phyloP scores from a whole-genome alignment of 1,284 basidiomycete species.

The Stygiomarasmius scandens region DNA sequence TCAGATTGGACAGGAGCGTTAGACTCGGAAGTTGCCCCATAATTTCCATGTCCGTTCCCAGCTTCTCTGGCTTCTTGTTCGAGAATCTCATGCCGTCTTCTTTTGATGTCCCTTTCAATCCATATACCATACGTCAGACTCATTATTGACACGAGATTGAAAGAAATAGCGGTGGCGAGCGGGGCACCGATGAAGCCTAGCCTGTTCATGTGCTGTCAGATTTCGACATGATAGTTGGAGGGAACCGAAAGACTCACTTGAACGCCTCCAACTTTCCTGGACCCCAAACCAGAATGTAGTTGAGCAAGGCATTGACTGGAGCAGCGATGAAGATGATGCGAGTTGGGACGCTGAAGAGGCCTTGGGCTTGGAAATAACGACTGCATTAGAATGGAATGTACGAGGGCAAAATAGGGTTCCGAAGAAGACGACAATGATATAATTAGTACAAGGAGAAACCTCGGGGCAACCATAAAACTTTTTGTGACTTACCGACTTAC shows the following conservation, averaged over 20 bases:
- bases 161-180: conserved; percentile 85
- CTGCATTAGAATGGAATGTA: conserved; percentile 38
- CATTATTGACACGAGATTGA: conserved; percentile 79
- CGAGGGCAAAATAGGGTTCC: not conserved
- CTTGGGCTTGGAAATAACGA: conserved; percentile 90
- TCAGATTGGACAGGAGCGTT: too few relatives aligned
- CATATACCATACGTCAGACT: conserved; percentile 74
- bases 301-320: conserved; percentile 84
- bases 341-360: conserved; percentile 86
- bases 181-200: conserved; percentile 95
- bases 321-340: conserved; percentile 84
- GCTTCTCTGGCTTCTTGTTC: too few relatives aligned
- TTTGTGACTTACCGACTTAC: conserved; percentile 55
- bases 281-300: conserved; percentile 74
- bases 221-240: too few relatives aligned
- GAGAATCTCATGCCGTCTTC: not conserved
- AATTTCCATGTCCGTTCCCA: too few relatives aligned
- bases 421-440: conserved; percentile 23
- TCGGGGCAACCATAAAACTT: not conserved
- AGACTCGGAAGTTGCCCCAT: too few relatives aligned
- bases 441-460: conserved; percentile 26
- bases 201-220: conserved; percentile 36
- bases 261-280: not conserved
- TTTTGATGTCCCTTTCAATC: not conserved
- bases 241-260: too few relatives aligned